A percentile compares a stretch with the other conserved stretches of the same genome.
Evolutionary conservation across 1,139 yeast genomes (phyloP).

Genomic region (Geotrichum restrictum): DNA sequence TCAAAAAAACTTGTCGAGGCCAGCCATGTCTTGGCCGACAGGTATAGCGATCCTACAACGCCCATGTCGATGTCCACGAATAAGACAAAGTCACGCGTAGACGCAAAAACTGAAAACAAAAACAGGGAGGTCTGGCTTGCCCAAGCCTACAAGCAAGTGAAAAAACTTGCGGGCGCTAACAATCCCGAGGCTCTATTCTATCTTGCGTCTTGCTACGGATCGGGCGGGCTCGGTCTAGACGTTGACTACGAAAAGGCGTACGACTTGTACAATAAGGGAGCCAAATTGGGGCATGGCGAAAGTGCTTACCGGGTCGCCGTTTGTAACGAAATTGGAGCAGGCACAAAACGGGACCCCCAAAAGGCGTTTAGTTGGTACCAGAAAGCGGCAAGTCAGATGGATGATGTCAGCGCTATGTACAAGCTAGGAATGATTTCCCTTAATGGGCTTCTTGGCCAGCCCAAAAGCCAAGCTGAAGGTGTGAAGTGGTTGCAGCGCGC

Average conservation of each 20-base stretch:
- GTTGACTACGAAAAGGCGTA: constrained; percentile 58
- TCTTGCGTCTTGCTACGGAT: constrained; percentile 59
- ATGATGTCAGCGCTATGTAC: constrained; percentile 60
- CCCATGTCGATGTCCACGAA: constrained; percentile 18
- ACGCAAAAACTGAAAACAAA: constrained; percentile 45
- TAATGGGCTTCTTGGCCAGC: constrained; percentile 47
- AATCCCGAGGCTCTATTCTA: constrained; percentile 52
- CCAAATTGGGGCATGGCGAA: constrained; percentile 51
- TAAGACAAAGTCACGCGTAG: constrained; percentile 29
- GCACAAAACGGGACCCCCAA: constrained; percentile 45
- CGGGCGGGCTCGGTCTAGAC: constrained; percentile 50
- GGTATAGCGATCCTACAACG: constrained; percentile 35
- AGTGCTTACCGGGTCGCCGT: constrained; percentile 66
- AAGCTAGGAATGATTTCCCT: constrained; percentile 61
- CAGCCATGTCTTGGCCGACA: constrained; percentile 30
- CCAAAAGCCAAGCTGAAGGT: constrained; percentile 47
- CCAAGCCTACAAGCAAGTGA: constrained; percentile 56
- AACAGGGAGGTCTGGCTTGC: constrained; percentile 52
- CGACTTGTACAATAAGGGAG: constrained; percentile 54
- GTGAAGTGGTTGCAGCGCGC: constrained; percentile 57
- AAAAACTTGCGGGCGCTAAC: constrained; percentile 46
- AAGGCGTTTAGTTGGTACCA: constrained; percentile 52
- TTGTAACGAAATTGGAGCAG: constrained; percentile 63
- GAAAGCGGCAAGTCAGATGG: constrained; percentile 58
- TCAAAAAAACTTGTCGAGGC: constrained; percentile 40